Conservation (phyloP, 257 asterid genomes). For the Lantana camara region DNA sequence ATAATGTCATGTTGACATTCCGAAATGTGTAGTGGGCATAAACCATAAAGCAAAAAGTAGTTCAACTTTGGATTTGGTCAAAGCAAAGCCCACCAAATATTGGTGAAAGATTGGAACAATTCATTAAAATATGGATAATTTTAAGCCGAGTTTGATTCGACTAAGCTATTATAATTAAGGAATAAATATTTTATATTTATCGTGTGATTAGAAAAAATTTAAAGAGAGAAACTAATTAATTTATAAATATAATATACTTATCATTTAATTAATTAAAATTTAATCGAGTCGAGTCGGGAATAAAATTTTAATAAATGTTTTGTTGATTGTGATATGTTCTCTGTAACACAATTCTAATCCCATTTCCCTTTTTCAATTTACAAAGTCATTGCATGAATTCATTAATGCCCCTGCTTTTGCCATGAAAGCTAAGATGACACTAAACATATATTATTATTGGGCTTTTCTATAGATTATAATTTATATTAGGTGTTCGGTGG, state of each 20-base stretch:
- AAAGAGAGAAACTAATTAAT: no score
- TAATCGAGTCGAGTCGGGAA: no score
- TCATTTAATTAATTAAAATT: no score
- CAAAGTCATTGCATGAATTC: background rate
- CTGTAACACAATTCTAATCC: background rate
- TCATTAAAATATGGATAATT: background rate
- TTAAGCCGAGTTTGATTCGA: no score
- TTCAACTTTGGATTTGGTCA: conserved; percentile 14
- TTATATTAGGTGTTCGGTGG: no score
- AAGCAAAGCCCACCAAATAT: background rate
- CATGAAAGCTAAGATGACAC: background rate
- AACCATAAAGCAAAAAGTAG: conserved; percentile 19
- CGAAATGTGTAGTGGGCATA: conserved; percentile 5
- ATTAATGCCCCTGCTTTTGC: background rate
- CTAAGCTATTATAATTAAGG: no score
- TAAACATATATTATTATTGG: no score
- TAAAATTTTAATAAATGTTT: no score
- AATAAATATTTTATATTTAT: no score
- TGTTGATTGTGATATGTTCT: background rate
- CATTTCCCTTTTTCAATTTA: background rate
- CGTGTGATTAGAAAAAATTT: no score
- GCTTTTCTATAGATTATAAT: no score
- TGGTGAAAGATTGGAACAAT: background rate
- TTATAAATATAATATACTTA: no score
- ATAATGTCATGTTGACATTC: conserved; percentile 19